Conservation (phyloP, 352 stramenopile genomes). For the Pythium vanterpoolii region DNA sequence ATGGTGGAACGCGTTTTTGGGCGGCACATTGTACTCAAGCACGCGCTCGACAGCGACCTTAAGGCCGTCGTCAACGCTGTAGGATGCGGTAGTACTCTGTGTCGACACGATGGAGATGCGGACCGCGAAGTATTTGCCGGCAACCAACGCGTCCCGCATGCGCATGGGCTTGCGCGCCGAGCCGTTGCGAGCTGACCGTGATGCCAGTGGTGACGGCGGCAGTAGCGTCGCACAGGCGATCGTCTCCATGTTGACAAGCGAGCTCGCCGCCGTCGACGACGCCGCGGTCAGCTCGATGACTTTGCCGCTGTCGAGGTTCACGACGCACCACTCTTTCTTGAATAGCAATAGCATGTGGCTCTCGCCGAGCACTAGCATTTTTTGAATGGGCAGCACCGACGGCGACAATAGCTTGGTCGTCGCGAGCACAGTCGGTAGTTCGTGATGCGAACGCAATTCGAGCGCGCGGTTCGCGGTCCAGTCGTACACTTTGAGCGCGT, state of each 20-base stretch:
- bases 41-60: conserved; percentile 45
- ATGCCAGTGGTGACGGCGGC: conserved; percentile 31
- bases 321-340: conserved; percentile 61
- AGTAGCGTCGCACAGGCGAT: conserved; percentile 39
- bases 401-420: conserved; percentile 15
- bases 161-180: background rate
- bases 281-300: conserved; percentile 30
- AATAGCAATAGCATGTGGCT: conserved; percentile 61
- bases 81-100: background rate
- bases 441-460: conserved; percentile 52
- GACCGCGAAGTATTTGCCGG: conserved; percentile 45
- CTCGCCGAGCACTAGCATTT: conserved; percentile 61
- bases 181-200: conserved; percentile 28
- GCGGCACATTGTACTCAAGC: conserved; percentile 44
- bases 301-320: conserved; percentile 65
- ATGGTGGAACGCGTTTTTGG: conserved; percentile 46
- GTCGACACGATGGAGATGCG: conserved; percentile 43
- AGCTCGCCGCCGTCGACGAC: conserved; percentile 6
- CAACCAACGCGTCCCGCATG: conserved; percentile 48
- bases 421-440: conserved; percentile 34
- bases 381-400: conserved; percentile 34
- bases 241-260: conserved; percentile 27
- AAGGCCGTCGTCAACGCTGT: conserved; percentile 24
- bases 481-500: conserved; percentile 67
- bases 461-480: conserved; percentile 59